These are phyloP conservation scores for Ceratobasidium sp. DNA, from an alignment of 1,284 basidiomycete species.

Conservation along the genomic window DNA sequence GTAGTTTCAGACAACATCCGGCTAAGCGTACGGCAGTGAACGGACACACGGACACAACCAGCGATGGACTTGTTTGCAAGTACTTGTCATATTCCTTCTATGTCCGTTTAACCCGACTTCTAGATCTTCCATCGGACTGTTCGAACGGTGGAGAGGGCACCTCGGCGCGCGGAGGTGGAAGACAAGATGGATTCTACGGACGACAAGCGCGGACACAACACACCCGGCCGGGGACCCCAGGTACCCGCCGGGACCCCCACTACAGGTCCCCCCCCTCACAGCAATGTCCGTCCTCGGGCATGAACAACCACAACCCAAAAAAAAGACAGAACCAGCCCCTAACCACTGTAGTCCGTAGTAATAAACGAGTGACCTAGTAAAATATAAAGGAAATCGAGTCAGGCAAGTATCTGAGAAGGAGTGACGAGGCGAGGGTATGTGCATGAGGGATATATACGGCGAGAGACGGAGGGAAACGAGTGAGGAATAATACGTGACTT, in stretches of 20 bases:
- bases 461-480: not conserved
- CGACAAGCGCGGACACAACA: not conserved
- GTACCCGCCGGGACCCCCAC: not conserved
- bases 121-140: constrained; percentile 4
- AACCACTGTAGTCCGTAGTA: too few relatives aligned
- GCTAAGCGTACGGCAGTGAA: not conserved
- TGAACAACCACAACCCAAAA: too few relatives aligned
- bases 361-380: not conserved
- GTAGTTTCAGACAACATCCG: not conserved
- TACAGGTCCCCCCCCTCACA: too few relatives aligned
- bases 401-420: too few relatives aligned
- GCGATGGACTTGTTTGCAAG: not conserved
- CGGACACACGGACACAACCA: not conserved
- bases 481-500: too few relatives aligned
- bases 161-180: not conserved
- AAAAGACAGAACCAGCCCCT: not conserved
- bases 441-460: too few relatives aligned
- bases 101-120: not conserved
- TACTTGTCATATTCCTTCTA: not conserved
- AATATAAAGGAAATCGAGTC: not conserved
- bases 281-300: too few relatives aligned
- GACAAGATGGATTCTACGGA: not conserved
- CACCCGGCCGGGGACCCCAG: not conserved
- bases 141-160: constrained; percentile 11
- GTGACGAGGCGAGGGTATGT: too few relatives aligned